Evolutionary conservation across 371 early-diverging fungal genomes (phyloP).

Genomic region (Mucor plumbeus): DNA sequence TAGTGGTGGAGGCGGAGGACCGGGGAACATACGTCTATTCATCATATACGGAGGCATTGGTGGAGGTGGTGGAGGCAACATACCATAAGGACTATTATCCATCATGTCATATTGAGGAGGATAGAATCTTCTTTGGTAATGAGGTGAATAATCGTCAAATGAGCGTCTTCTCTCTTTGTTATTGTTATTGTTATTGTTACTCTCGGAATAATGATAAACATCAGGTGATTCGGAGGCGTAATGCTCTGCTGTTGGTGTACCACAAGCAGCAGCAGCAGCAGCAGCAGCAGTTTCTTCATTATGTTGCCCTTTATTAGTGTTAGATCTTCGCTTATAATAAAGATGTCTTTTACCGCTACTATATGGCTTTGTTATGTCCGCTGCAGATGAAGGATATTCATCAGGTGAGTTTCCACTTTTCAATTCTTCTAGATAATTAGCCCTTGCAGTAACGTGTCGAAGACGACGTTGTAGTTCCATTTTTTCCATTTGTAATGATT

Average conservation of each 20-base stretch:
- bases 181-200: conserved; percentile 15
- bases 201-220: conserved; percentile 12
- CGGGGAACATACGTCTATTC: background rate
- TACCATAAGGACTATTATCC: conserved; percentile 3
- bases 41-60: background rate
- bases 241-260: background rate
- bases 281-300: conserved; percentile 3
- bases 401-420: conserved; percentile 1
- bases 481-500: conserved; percentile 14
- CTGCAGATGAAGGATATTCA: background rate
- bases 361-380: conserved; percentile 1
- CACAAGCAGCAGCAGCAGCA: background rate
- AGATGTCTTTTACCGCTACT: background rate
- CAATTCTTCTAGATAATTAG: conserved; percentile 23
- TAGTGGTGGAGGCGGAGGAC: background rate
- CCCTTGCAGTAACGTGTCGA: conserved; percentile 19
- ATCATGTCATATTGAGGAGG: background rate
- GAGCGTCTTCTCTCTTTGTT: conserved; percentile 8
- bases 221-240: conserved; percentile 24
- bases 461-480: conserved; percentile 23
- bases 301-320: background rate
- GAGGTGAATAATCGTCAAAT: background rate
- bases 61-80: conserved; percentile 3
- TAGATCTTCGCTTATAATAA: background rate
- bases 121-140: background rate